Evolutionary conservation across 495 filamentous ascomycete species (phyloP).

Genomic region (Neurospora tetrasperma): DNA sequence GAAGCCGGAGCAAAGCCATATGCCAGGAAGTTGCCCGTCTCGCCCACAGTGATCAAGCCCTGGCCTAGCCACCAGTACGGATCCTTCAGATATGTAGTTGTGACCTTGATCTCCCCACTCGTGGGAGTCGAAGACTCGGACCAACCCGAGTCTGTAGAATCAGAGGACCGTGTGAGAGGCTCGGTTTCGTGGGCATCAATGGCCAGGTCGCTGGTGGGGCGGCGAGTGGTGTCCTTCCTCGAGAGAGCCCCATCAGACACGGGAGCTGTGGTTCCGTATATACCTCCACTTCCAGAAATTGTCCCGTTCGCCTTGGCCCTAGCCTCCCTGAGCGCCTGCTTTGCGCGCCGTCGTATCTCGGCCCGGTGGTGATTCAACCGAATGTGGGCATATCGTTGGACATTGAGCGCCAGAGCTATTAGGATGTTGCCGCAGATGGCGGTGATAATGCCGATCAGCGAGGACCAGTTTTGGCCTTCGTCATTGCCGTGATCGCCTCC

Average conservation of each 20-base stretch:
- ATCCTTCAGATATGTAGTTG: constrained; percentile 61
- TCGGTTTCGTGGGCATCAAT: constrained; percentile 33
- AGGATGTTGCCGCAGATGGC: constrained; percentile 86
- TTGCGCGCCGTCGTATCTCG: constrained; percentile 40
- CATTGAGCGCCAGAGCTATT: constrained; percentile 91
- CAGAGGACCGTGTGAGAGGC: constrained; percentile 37
- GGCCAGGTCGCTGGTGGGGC: constrained; percentile 21
- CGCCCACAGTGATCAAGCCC: constrained; percentile 81
- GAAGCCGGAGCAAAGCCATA: constrained; percentile 98
- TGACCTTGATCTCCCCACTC: constrained; percentile 23
- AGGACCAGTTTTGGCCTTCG: constrained; percentile 66
- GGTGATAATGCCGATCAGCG: constrained; percentile 85
- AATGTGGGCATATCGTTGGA: constrained; percentile 92
- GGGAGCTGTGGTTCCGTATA: constrained; percentile 14
- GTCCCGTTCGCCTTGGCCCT: constrained; percentile 9
- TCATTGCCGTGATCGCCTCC: constrained; percentile 31
- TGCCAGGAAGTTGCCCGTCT: constrained; percentile 91
- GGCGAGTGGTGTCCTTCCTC: constrained; percentile 12
- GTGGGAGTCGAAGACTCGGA: constrained; percentile 25
- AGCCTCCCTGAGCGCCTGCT: constrained; percentile 28
- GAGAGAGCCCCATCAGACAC: constrained; percentile 6
- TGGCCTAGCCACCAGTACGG: constrained; percentile 96
- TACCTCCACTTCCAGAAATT: constrained; percentile 8
- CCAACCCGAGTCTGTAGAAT: constrained; percentile 31
- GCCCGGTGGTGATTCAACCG: constrained; percentile 44